Base-by-base conservation (phyloP, 257 asterid species). In the Sherardia arvensis region DNA sequence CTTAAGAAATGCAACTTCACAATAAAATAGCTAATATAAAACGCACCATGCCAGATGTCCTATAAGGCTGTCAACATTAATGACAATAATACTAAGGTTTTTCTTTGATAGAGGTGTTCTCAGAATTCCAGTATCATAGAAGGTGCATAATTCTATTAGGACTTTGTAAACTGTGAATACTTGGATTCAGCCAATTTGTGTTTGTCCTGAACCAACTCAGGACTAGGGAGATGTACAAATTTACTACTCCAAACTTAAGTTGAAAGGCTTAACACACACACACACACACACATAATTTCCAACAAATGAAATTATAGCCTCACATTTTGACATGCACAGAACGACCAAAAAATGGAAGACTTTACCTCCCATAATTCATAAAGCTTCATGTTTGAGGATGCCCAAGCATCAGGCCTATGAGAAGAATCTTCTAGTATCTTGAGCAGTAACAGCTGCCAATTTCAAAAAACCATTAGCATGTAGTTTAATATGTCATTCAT, bases 401-500 rank as follows among this genome's bases (percentile, higher is more conserved):
- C 81, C 67, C 73, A 77, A 65, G 62, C 66, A 65, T 64, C 78
- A 18, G 76, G 63, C 60, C n/a, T 53, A 43, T 38, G 45, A 55
- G 40, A 62, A 49, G 73, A 69, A 75, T 49, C 77, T 70, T 81
- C 87, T 29, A 78, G 71, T 66, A 87, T 68, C 73, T 82, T 80
- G 74, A 87, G 84, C 70, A 93, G 74, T 62, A 92, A 75, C 45
- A 91, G 84, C 96, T 85, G 85, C 30, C 64, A 79, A 67, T 14
- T 25, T 57, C 69, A 55, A 43, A 66, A 71, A 30, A 45, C 57
- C 45, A 51, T 30, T 66, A 66, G 26, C 21, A 64, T 51, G 59
- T 54, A 43, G 8, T 53, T 68, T 56, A 14, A 64, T 64, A 71
- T 25, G 70, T 30, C 47, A 55, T 15, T 34, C n/a, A 10, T 29